Base-by-base conservation (phyloP, 805 yeast species). In the Starmerella scarabaei region DNA sequence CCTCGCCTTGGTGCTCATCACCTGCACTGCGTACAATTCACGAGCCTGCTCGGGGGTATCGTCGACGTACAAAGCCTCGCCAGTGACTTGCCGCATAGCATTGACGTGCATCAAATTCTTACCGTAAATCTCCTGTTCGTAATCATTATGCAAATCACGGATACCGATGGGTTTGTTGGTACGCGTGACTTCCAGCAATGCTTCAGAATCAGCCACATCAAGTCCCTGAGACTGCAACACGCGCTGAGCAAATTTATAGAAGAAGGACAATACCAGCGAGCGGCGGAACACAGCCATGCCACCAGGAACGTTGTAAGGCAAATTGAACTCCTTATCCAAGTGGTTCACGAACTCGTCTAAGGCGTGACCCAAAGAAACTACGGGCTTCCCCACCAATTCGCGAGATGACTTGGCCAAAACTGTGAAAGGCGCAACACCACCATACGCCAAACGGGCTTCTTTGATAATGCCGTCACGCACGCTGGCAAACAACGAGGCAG, bases 361-460 rank as follows among this genome's bases (percentile, higher is more conserved):
- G n/a, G 15, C 14, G 21, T 31, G 29, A 5, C 12, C 30, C 5
- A 40, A 34, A 6, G 36, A n/a, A 2, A 30, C 35, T 8, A 64
- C 47, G 2, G 33, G 23, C 27, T 40, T 37, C 5, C 56, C 59
- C 7, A 45, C 44, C 2, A 56, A 42, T 3, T 34, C 49, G 36
- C 55, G 58, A 1, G 69, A 58, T 16, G 64, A 54, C 30, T 55
- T 56, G 4, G 70, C 61, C 21, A 59, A 58, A 2, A 60, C 60
- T 1, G 72, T 67, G 54, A 64, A 59, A 3, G 71, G 67, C 4
- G 71, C 72, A 55, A 67, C 68, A 33, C 72, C 72, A 21, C 72
- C 72, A 41, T 62, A 67, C 2, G 61, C 66, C 15, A 67, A 47
- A 0, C 65, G 52, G 1, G 64, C 58, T 29, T 58, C 51, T 19